Evolutionary conservation across 306 rosid species (phyloP), one percentile per base, ranked within the genome.

Genomic region (Luffa aegyptiaca): DNA sequence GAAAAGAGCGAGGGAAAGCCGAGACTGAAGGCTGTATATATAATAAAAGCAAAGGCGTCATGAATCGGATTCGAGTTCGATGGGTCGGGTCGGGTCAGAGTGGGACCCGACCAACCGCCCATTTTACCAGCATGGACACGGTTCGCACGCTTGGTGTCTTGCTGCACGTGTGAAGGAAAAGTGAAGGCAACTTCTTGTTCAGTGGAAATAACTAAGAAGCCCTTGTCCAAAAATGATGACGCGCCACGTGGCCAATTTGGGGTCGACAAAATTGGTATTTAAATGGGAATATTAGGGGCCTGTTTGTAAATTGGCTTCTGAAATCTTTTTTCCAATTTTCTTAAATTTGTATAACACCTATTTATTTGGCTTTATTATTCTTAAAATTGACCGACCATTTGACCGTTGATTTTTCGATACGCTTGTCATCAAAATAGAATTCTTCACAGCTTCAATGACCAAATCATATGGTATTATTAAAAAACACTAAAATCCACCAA

Each of bases 71-170:
- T 51, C 62, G 31, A 3, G 78, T 46, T 3, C 16, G 8, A 26
- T 33, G 63, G 48, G 46, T 3, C 78, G 78, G 78, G 78, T 14
- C 6, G 18, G n/a, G 11, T n/a, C 9, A 44, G 11, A 48, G 59
- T 73, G 77, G 77, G 77, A 12, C 77, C 77, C 42, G 21, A 26
- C 5, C 55, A 73, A 73, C 77, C 77, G 77, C 77, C 77, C 77
- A 73, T 73, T 49, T 73, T 8, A 73, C 77, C 26, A 59, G 44
- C 12, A 31, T 7, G 18, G 72, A 26, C 42, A 36, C 44, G 41
- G 2, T n/a, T 70, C 39, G 76, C 55, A 44, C 77, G 77, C 58
- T 21, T n/a, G 58, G 11, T 26, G 10, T 18, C 3, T n/a, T 20
- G 17, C 21, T 26, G 49, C 59, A 16, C 59, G 77, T 46, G 42